These are phyloP conservation scores for Peronospora belbahrii DNA, from an alignment of 352 stramenopile species.

Conservation along the genomic window DNA sequence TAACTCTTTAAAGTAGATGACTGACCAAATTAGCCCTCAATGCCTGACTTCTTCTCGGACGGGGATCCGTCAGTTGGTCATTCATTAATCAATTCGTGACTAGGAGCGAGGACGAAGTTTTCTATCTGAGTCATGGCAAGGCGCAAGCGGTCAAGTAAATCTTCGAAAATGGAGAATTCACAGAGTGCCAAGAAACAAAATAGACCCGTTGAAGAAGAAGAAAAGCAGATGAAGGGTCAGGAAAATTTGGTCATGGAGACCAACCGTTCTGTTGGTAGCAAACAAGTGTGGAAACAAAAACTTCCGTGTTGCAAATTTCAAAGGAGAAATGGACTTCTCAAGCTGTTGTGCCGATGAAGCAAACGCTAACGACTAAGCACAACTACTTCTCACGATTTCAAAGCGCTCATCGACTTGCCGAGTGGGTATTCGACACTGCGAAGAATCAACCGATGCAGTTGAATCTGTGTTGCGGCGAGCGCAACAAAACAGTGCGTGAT, in stretches of 20 bases:
- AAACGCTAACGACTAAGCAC: background rate
- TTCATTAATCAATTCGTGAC: too few relatives aligned
- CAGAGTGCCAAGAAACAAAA: background rate
- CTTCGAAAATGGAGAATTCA: constrained; percentile 1
- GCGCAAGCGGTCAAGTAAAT: constrained; percentile 7
- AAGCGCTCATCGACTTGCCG: constrained; percentile 8
- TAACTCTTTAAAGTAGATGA: too few relatives aligned
- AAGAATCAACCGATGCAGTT: constrained; percentile 19
- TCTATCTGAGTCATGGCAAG: too few relatives aligned
- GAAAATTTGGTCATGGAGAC: constrained; percentile 1
- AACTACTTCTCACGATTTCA: constrained; percentile 1
- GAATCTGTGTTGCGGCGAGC: constrained; percentile 7
- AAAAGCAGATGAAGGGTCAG: background rate
- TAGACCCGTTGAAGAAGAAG: background rate
- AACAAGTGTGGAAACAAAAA: constrained; percentile 7
- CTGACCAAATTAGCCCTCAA: too few relatives aligned
- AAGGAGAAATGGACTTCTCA: background rate
- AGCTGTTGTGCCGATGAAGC: background rate
- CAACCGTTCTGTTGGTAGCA: background rate
- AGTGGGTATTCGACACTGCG: constrained; percentile 14
- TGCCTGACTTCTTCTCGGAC: too few relatives aligned
- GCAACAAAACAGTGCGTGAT: constrained; percentile 19
- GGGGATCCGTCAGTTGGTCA: too few relatives aligned
- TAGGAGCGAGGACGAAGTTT: too few relatives aligned
- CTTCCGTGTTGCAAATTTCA: background rate